Evolutionary conservation across 148 eudicot species (phyloP), one percentile per base, ranked within the genome.

Genomic region (Amaranthus hypochondriacus): DNA sequence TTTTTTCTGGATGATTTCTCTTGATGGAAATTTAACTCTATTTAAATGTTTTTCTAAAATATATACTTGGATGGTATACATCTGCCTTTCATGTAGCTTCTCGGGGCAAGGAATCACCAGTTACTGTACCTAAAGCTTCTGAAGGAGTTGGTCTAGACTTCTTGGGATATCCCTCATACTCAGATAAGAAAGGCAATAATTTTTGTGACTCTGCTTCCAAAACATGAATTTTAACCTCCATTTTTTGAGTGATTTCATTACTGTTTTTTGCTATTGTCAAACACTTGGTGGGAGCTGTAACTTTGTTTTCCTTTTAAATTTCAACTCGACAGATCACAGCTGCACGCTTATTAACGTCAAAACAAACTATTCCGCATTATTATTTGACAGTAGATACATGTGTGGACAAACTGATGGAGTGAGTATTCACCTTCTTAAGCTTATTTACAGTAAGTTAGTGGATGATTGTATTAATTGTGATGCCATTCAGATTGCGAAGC

Each of bases 341-440:
- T 81, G 83, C 95, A 65, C 86, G 95, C 69, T 84, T 92, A 66
- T 78, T 92, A 65, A 69, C 85, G 63, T 92, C 97, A 44, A 92
- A 92, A 79, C 97, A 92, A 82, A 92, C 97, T 15, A 92, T 92
- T 80, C 97, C 97, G 3, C 93, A 88, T 78, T 90, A 91, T 78
- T 91, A 94, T 81, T 77, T 91, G 67, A 87, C 94, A 54, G 97
- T 89, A 18, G 94, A 89, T 89, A 85, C 95, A 69, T 84, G 97
- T 78, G 91, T 88, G 68, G 91, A 89, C 87, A 88, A 89, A 79
- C 96, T 95, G 66, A 85, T 89, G 87, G 89, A 89, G 99, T 95
- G 84, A 83, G 96, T 87, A 62, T 76, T 60, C 50, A 13, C 6
- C 39, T 73, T 64, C 9, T n/a, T 51, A 7, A 6, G 12, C 9